phyloP scores from a whole-genome alignment of 495 filamentous ascomycete genomes.

The Aspergillus asperescens region DNA sequence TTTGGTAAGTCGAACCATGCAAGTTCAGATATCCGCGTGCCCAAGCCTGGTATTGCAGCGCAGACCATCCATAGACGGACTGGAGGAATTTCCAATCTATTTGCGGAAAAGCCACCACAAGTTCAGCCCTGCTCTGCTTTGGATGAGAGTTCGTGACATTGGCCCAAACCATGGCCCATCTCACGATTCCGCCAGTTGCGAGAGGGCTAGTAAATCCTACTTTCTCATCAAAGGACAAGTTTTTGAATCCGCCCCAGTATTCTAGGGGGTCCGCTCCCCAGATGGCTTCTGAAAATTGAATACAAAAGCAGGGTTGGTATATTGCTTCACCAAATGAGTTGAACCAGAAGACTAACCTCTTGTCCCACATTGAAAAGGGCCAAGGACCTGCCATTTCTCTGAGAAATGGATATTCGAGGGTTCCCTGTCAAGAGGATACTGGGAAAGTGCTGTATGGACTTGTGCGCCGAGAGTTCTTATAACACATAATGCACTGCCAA shows the following conservation, averaged over 20 bases:
- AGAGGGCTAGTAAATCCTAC: conserved; percentile 46
- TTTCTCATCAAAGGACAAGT: conserved; percentile 33
- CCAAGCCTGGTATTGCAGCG: conserved; percentile 57
- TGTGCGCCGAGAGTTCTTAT: background rate
- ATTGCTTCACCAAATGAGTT: background rate
- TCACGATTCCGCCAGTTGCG: conserved; percentile 41
- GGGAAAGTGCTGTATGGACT: background rate
- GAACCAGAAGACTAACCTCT: conserved; percentile 38
- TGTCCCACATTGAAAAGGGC: conserved; percentile 58
- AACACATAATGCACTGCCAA: background rate
- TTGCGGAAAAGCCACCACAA: conserved; percentile 43
- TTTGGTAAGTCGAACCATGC: conserved; percentile 15
- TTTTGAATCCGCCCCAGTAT: conserved; percentile 46
- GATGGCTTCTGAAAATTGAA: conserved; percentile 40
- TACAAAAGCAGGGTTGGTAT: background rate
- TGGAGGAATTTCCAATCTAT: conserved; percentile 49
- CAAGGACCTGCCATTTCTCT: conserved; percentile 48
- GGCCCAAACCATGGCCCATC: conserved; percentile 36
- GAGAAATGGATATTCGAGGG: conserved; percentile 27
- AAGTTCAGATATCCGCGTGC: conserved; percentile 45
- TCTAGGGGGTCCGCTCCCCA: conserved; percentile 59
- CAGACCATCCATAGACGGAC: conserved; percentile 56
- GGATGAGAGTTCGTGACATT: conserved; percentile 15
- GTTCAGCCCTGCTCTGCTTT: conserved; percentile 22
- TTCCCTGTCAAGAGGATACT: background rate